Evolutionary conservation across 441 rosid species (phyloP).

Genomic region (Arabidopsis hybrid): DNA sequence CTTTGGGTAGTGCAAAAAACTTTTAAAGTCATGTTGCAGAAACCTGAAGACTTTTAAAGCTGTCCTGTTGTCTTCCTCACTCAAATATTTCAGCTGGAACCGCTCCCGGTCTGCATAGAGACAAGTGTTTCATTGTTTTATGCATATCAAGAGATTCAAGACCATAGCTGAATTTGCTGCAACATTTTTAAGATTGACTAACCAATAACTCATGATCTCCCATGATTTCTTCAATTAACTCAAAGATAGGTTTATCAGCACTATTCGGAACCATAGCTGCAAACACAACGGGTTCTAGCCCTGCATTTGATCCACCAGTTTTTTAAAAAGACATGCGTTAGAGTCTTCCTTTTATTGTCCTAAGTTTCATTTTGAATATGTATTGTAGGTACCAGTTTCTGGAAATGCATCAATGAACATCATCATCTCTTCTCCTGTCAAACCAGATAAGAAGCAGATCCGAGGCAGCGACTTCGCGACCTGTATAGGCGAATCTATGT

Average conservation of each 20-base stretch:
- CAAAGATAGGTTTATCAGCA: slow-evolving; percentile 68
- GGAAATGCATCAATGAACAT: slow-evolving; percentile 92
- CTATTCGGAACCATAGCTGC: slow-evolving; percentile 92
- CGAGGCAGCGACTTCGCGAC: slow-evolving; percentile 67
- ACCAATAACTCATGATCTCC: slow-evolving; percentile 94
- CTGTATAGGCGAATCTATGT: slow-evolving; percentile 42
- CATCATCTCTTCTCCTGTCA: slow-evolving; percentile 91
- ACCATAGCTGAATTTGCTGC: neutral
- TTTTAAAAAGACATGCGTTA: neutral
- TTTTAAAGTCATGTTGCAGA: neutral
- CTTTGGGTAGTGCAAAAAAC: neutral
- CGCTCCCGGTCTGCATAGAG: slow-evolving; percentile 57
- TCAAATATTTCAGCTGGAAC: slow-evolving; percentile 33
- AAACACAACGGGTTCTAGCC: slow-evolving; percentile 70
- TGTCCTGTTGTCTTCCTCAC: neutral
- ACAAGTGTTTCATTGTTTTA: slow-evolving; percentile 27
- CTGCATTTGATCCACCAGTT: slow-evolving; percentile 50
- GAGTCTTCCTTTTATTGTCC: neutral
- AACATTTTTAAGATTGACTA: slow-evolving; percentile 37
- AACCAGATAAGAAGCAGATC: slow-evolving; percentile 87
- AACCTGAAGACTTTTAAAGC: neutral
- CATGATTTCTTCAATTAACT: slow-evolving; percentile 81
- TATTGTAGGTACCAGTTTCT: slow-evolving; percentile 61
- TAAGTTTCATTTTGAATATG: neutral
- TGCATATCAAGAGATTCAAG: slow-evolving; percentile 4